Evolutionary conservation across 257 asterid genomes (phyloP), one percentile per base, ranked within the genome.

Genomic region (Vinca minor): DNA sequence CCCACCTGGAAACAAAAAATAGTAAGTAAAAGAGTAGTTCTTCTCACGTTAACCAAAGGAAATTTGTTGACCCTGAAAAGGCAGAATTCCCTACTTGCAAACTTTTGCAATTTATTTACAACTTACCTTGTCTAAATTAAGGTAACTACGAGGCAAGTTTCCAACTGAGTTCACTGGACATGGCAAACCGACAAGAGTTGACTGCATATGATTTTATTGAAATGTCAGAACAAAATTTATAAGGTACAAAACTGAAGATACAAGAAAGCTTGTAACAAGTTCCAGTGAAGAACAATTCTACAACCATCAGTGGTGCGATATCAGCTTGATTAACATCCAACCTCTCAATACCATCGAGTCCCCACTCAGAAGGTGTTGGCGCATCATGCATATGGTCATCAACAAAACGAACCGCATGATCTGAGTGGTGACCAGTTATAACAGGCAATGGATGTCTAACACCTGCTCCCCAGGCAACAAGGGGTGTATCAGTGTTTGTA

Each of bases 381-480:
- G 67, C 71, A 69, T 85, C 89, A 58, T 87, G 98, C 73, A 74
- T 73, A 73, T 92, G 96, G 69, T 92, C 89, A 70, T 92, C 98
- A 69, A 87, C 87, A 79, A 89, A 89, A 18, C 79, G 91, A 77
- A 41, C 79, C 41, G 67, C 47, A 69, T 71, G 68, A 54, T 83
- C 78, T 64, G 71, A 75, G 63, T 79, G 87, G 71, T 82, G 80
- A 59, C 68, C 61, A 68, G 53, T 76, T 59, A 81, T 70, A 59
- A 69, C 67, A 44, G 79, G 84, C 61, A 74, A 59, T 47, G 98
- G 97, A 66, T 82, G 56, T 47, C 73, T 71, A 28, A 87, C 78
- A 32, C 98, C 98, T 26, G 97, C 95, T 55, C 98, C 98, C 97
- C 97, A 92, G 67, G 81, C 97, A 74, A 92, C 97, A n/a, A 92